Base-by-base conservation (phyloP, 2,329 filamentous ascomycete species). In the Colletotrichum euphorbiae region DNA sequence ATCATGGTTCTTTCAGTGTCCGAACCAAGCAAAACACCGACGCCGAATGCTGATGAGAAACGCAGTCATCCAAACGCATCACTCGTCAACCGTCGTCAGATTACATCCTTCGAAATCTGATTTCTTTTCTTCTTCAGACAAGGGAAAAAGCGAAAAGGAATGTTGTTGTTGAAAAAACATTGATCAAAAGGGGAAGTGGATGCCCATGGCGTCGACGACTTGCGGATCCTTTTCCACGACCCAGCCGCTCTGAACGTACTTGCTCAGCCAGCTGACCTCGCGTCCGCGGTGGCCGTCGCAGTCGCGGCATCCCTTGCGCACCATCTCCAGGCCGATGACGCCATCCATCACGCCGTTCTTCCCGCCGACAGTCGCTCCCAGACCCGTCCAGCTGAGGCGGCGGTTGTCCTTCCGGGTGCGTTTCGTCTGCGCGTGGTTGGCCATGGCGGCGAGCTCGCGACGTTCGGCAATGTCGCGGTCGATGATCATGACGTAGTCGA, bases 381-480 rank as follows among this genome's bases (percentile, higher is more conserved):
- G 75, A 0, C 76, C 79, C 0, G 80, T 81, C 80, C 80, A 82
- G 73, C 80, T 82, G 13, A 78, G 74, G 8, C 80, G 74, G 70
- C 77, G 78, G 38, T 63, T 71, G 62, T 72, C 72, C 56, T 74
- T 74, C 19, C 61, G 70, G 17, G 70, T 61, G 11, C 68, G 70
- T 38, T 71, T 70, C 17, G 70, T 70, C 33, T 71, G 70, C 19
- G 77, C 72, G 66, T 78, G 76, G 64, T 75, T 76, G 4, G 75
- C 74, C 71, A 81, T 77, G 62, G 79, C 80, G 0, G 78, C 77
- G 43, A 81, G 76, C 74, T 81, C 80, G 51, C 80, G 78, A 74
- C 77, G 79, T 73, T 82, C 80, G 42, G 78, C 80, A 31, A 79
- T 73, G 62, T 82, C 79, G 52, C 78, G 76, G 71, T 82, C 80